Evolutionary conservation across 176 grass and related monocot species (phyloP).

Genomic region (Chloris gayana): DNA sequence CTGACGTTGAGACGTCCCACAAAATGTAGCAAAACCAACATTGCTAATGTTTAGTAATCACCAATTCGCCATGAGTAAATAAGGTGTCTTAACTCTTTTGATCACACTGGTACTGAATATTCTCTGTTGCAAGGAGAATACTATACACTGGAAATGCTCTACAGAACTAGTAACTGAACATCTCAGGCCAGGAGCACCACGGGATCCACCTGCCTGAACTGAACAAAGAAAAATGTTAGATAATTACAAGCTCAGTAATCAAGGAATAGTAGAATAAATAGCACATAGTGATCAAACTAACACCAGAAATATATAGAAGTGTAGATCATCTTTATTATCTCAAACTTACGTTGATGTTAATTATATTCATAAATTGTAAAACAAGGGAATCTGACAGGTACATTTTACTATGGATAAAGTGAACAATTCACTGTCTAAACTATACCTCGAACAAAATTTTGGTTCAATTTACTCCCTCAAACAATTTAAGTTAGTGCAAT

Average conservation of each 20-base stretch:
- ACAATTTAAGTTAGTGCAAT: too few species aligned
- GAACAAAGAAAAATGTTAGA: not conserved
- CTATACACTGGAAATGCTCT: slow-evolving; percentile 38
- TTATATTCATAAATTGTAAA: not conserved
- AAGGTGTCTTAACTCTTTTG: not conserved
- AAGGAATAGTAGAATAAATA: not conserved
- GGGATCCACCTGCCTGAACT: slow-evolving; percentile 36
- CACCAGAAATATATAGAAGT: not conserved
- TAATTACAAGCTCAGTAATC: not conserved
- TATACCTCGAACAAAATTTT: too few species aligned
- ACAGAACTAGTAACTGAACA: slow-evolving; percentile 27
- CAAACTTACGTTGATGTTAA: not conserved
- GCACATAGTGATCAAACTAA: not conserved
- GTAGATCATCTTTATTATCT: not conserved
- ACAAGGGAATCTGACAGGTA: not conserved
- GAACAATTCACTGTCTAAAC: too few species aligned
- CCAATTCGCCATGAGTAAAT: not conserved
- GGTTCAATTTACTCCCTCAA: too few species aligned
- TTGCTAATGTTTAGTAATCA: not conserved
- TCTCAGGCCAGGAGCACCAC: slow-evolving; percentile 18
- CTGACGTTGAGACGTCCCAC: slow-evolving; percentile 3
- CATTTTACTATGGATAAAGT: too few species aligned
- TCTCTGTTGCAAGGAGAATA: slow-evolving; percentile 20
- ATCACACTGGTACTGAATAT: not conserved
- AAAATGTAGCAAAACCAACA: slow-evolving; percentile 16